Base-by-base conservation (phyloP, 2,329 filamentous ascomycete genomes). In the Pseudopyricularia cyperi region DNA sequence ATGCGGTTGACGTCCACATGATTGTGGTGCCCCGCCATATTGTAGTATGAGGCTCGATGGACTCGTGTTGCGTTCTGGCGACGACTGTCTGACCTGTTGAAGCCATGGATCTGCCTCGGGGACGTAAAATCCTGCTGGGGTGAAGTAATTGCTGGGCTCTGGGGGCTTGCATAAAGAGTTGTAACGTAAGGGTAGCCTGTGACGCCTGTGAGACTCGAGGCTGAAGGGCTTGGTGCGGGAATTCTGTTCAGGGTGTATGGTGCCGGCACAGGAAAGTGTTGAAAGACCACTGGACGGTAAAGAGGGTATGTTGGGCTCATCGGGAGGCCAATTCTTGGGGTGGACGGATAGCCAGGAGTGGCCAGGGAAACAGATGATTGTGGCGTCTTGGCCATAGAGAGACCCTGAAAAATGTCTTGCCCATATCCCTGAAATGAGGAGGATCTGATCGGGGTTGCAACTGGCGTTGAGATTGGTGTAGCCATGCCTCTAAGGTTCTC, bases 1-100 rank as follows among this genome's bases (percentile, higher is more conserved):
- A 83, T 83, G n/a, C 74, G 72, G 52, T 70, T 68, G 48, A 80
- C 71, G 55, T 83, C 80, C 5, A 84, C 80, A 24, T 79, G 72
- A 53, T 83, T 84, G 59, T 82, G 78, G 54, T 79, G 74, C 30
- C 71, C 71, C 2, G 71, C 64, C 5, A 69, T 65, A 52, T 70
- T 75, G 57, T 71, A 71, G 52, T 71, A 71, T n/a, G 71, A 63
- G 12, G 72, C 67, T 57, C 75, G 61, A 47, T 65, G 65, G 37
- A 76, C 64, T 22, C 74, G 66, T 53, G 70, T 66, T 24, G 72
- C 71, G 59, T 75, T 71, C 54, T 79, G 72, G 49, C 76, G 72
- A 11, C 74, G 74, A 51, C 62, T 59, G 28, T 74, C 70, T 17
- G 60, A 56, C 35, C 68, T 66, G 3, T 59, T 57, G 51, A 64